phyloP scores from a whole-genome alignment of 2,329 filamentous ascomycete species.

The Fusarium beomiforme region DNA sequence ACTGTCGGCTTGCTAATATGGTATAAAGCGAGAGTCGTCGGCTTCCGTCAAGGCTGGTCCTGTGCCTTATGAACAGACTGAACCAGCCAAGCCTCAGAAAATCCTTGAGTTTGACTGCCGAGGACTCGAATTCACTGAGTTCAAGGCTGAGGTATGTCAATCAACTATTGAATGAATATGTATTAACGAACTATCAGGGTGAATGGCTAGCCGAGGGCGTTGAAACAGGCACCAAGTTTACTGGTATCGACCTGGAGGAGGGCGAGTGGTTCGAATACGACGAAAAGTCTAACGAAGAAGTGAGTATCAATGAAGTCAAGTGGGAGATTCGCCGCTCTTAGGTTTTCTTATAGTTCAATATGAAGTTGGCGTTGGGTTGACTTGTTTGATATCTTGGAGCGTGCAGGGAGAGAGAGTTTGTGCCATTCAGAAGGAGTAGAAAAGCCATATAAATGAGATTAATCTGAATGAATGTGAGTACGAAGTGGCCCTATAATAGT shows the following conservation, averaged over 20 bases:
- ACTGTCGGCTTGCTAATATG: background rate
- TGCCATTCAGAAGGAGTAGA: background rate
- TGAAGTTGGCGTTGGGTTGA: background rate
- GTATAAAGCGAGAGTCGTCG: conserved; percentile 78
- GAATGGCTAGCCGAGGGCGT: conserved; percentile 87
- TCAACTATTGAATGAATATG: background rate
- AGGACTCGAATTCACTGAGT: conserved; percentile 90
- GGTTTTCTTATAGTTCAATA: background rate
- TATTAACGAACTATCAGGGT: conserved; percentile 64
- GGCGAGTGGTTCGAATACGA: conserved; percentile 99
- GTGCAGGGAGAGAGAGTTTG: background rate
- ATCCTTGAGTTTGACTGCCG: conserved; percentile 94
- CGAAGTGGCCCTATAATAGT: background rate
- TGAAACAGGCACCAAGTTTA: conserved; percentile 85
- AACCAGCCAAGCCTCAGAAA: conserved; percentile 79
- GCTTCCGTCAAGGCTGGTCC: conserved; percentile 84
- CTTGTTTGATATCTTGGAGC: background rate
- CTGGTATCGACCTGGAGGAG: conserved; percentile 81
- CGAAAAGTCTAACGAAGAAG: conserved; percentile 90
- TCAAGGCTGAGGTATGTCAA: conserved; percentile 80
- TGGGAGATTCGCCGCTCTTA: conserved; percentile 86
- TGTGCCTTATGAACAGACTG: conserved; percentile 73
- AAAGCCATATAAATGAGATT: background rate
- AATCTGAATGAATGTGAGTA: background rate
- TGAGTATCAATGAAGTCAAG: conserved; percentile 87